Base-by-base conservation (phyloP, 1,284 basidiomycete genomes). In the Ceratobasidium sp. region DNA sequence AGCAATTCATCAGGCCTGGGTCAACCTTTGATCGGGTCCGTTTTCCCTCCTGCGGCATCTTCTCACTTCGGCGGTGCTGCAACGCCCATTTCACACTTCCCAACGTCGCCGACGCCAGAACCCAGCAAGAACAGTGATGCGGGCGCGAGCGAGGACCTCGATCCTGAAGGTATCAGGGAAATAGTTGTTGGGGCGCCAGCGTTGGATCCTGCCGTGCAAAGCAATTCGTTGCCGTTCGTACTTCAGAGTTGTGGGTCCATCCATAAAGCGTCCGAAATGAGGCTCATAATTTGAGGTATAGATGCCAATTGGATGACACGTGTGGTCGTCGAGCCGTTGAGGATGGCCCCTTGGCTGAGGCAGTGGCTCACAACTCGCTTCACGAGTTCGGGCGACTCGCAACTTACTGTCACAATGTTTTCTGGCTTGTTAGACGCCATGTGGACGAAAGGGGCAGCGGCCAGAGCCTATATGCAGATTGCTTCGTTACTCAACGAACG, bases 201-300 rank as follows among this genome's bases (percentile, higher is more conserved):
- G 2, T 22, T 68, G 31, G 52, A 68, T 40, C 31, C 17, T 22
- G 56, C 53, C 17, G 40, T 42, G 17, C 52, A 53, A n/a, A 68
- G 52, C 42, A 68, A 68, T 27, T 43, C 38, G 3, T n/a, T 68
- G 31, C 64, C 64, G 31, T 68, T 68, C 47, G 53, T 68, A 1
- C 38, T 68, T 7, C 47, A 55, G 15, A 68, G 53, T n/a, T 68
- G 64, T 68, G 38, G n/a, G 64, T 68, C n/a, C n/a, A 31, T 62
- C n/a, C 45, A 42, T 43, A 31, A 47, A 13, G 34, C 45, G 12
- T 47, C 58, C 20, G 40, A n/a, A 7, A 12, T 62, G 25, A 34
- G 52, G 31, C 34, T 20, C 29, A 62, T 50, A 17, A 22, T 32
- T 20, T 32, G 34, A 17, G 52, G 45, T 25, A 62, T 62, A 2